Percentiles rank a stretch among this genome's conserved stretches.
These are phyloP conservation scores for Rhodotorula sp. DNA, from an alignment of 1,284 basidiomycete genomes.

Conservation along the genomic window DNA sequence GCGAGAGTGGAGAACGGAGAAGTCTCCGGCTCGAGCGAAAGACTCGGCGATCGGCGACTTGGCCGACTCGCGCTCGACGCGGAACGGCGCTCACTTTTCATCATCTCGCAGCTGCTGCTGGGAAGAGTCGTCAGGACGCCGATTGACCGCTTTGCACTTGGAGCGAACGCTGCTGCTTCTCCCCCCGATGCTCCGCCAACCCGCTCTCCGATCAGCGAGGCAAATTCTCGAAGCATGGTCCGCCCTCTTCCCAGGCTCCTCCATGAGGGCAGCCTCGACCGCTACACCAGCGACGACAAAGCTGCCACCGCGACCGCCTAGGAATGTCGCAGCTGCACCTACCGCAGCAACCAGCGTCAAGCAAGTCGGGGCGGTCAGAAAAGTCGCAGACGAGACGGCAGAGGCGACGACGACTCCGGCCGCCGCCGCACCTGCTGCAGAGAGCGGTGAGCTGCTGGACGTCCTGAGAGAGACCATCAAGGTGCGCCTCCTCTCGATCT, in stretches of 20 bases:
- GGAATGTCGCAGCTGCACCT: not conserved
- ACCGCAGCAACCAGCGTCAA: constrained; percentile 4
- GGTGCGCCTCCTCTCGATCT: constrained; percentile 4
- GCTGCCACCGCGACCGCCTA: not conserved
- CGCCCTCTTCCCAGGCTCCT: no score
- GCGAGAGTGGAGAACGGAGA: not conserved
- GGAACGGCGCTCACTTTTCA: not conserved
- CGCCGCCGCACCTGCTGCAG: not conserved
- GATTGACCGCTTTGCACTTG: no score
- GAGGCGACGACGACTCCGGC: not conserved
- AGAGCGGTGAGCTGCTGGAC: constrained; percentile 23
- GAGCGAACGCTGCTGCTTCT: no score
- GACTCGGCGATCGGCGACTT: no score
- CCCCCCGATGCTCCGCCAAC: no score
- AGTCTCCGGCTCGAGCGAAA: no score
- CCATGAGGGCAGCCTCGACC: not conserved
- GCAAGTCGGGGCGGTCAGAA: constrained; percentile 1
- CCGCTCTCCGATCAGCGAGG: not conserved
- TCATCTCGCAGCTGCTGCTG: not conserved
- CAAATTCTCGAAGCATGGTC: not conserved
- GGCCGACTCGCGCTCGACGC: no score
- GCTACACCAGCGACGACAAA: not conserved
- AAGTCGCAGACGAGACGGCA: not conserved
- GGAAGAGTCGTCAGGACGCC: no score
- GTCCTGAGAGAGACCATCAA: constrained; percentile 39